Conservation (phyloP, 148 eudicot genomes). For the Silene conica region DNA sequence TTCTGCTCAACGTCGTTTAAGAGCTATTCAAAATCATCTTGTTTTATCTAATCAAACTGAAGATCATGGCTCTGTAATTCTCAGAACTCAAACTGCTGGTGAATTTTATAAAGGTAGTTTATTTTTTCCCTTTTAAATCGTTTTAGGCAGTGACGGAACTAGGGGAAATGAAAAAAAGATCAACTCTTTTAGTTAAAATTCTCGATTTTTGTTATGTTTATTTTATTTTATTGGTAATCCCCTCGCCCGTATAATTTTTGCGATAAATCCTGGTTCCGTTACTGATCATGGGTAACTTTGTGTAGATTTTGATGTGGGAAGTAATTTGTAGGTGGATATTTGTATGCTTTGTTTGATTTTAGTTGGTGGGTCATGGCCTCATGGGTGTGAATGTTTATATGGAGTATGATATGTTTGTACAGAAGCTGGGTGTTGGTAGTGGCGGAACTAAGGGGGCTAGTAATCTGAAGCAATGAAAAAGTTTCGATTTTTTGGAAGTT, state of each 20-base stretch:
- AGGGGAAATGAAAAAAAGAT: too few species aligned
- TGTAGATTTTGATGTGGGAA: neutral
- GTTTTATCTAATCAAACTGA: slow-evolving; percentile 23
- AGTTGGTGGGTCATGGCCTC: neutral
- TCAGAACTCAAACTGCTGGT: slow-evolving; percentile 50
- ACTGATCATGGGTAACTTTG: neutral
- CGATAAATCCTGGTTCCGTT: neutral
- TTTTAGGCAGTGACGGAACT: too few species aligned
- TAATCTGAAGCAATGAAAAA: too few species aligned
- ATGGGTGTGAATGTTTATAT: neutral
- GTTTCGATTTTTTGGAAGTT: too few species aligned
- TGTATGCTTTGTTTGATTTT: neutral
- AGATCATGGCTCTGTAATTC: slow-evolving; percentile 28
- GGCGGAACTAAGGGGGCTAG: too few species aligned
- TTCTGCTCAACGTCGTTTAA: slow-evolving; percentile 52
- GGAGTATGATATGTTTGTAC: neutral
- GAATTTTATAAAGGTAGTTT: slow-evolving; percentile 52
- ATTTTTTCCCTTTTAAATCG: neutral
- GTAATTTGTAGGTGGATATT: neutral
- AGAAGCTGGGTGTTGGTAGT: neutral
- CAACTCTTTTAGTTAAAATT: too few species aligned
- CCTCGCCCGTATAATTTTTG: too few species aligned
- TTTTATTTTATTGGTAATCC: too few species aligned
- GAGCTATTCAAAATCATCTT: slow-evolving; percentile 57
- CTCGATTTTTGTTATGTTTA: too few species aligned